Evolutionary conservation across 768 basidiomycete genomes (phyloP).

Genomic region (Lentinula edodes): DNA sequence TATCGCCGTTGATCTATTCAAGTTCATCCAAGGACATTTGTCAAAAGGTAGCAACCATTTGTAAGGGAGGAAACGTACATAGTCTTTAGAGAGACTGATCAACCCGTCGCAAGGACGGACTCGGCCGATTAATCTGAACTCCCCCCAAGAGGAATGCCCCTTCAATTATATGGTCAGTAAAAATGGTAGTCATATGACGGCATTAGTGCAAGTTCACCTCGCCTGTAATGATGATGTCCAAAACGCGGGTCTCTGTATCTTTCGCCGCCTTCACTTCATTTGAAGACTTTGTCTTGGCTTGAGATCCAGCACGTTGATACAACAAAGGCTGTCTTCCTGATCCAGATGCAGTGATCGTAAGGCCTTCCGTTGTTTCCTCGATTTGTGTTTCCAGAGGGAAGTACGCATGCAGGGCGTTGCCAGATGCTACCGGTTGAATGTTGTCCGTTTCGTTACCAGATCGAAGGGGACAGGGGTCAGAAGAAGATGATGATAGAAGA

Average conservation of each 20-base stretch:
- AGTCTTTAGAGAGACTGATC: constrained; percentile 79
- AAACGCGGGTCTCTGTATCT: constrained; percentile 20
- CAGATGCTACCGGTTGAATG: constrained; percentile 32
- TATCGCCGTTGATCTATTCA: constrained; percentile 55
- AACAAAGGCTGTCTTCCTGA: constrained; percentile 13
- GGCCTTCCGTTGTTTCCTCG: constrained; percentile 39
- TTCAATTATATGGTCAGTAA: constrained; percentile 17
- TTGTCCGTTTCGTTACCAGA: neutral
- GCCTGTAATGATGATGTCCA: constrained; percentile 68
- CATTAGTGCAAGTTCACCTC: constrained; percentile 42
- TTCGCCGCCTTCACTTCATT: neutral
- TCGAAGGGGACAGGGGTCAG: neutral
- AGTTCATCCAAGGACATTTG: neutral
- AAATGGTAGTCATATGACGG: neutral
- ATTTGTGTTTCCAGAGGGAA: constrained; percentile 51
- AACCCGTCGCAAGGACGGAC: constrained; percentile 80
- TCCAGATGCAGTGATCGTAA: constrained; percentile 43
- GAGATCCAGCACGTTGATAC: constrained; percentile 21
- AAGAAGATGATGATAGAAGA: constrained; percentile 22
- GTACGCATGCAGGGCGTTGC: constrained; percentile 59
- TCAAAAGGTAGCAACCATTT: neutral
- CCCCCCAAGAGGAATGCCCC: constrained; percentile 92
- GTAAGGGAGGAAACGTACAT: constrained; percentile 45
- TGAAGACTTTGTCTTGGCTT: constrained; percentile 10
- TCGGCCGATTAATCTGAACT: constrained; percentile 74